Evolutionary conservation across 2,329 filamentous ascomycete species (phyloP), one percentile per base, ranked within the genome.

Genomic region (Thyridium curvatum): DNA sequence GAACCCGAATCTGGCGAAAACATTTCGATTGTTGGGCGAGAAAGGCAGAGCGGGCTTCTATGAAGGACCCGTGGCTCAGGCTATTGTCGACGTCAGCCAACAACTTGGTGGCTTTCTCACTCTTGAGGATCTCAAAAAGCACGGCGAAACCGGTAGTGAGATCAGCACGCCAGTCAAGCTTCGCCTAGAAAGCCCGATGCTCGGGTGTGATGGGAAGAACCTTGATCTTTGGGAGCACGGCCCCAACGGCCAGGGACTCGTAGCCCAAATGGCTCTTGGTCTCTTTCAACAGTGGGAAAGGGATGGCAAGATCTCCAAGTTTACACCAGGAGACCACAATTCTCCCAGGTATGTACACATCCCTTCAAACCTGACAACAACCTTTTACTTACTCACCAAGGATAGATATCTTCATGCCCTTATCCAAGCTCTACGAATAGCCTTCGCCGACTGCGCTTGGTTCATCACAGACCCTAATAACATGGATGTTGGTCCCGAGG

Each of bases 201-300:
- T 12, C 26, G 32, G 6, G 13, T 4, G 8, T 10, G 18, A 34
- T 3, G 65, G 69, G 34, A 58, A 66, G 4, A 75, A 77, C 4
- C 72, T 94, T 15, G 80, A 93, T 53, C 67, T 97, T 0, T 97
- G 91, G 91, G 91, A 97, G 54, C 90, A 96, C 54, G 89, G 91
- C 18, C 91, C 91, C 2, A 97, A 96, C 48, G 90, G 91, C 0
- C 91, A 97, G 61, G 91, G 91, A 1, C 89, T 97, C 43, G 87
- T 97, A 2, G 91, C 91, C 0, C 66, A 96, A 14, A 94, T 96
- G 82, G 84, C 91, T 0, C 68, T 96, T 1, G 91, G 91, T 1
- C 93, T 97, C 44, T 69, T 97, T 29, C 81, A 94, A 56, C 79
- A 90, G 54, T 72, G 96, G 1, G 87, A 94, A 60, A 79, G 79